phyloP scores from a whole-genome alignment of 2,329 filamentous ascomycete species.

The Lachnellula arida region DNA sequence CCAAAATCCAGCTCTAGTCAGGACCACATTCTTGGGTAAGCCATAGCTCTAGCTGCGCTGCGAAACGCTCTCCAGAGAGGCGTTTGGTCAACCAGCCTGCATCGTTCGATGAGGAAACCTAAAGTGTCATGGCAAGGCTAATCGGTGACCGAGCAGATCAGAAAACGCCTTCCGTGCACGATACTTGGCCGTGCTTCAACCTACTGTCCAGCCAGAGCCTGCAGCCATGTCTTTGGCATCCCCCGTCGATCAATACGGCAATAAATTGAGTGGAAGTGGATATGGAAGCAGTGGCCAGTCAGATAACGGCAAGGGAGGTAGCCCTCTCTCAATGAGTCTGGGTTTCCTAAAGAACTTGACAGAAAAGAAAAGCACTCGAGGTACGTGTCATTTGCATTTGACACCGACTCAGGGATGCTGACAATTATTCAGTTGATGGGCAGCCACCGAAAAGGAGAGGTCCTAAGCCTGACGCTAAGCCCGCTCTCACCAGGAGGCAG shows the following conservation, averaged over 20 bases:
- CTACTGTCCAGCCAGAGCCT: background rate
- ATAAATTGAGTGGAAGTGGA: constrained; percentile 25
- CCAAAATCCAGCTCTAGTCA: constrained; percentile 1
- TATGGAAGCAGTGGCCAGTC: constrained; percentile 30
- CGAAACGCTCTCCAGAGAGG: background rate
- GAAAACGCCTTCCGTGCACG: constrained; percentile 4
- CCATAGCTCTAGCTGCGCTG: constrained; percentile 11
- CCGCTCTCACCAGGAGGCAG: constrained; percentile 84
- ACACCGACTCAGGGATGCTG: background rate
- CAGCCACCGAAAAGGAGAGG: constrained; percentile 84
- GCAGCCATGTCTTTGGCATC: constrained; percentile 26
- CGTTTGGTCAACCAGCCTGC: background rate
- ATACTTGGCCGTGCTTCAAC: background rate
- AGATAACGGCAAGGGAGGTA: constrained; percentile 26
- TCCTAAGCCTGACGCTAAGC: constrained; percentile 94
- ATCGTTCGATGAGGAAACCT: background rate
- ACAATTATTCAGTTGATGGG: constrained; percentile 54
- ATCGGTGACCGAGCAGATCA: constrained; percentile 11
- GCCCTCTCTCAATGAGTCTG: constrained; percentile 43
- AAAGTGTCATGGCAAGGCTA: constrained; percentile 14
- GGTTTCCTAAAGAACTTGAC: constrained; percentile 62
- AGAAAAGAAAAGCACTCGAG: constrained; percentile 75
- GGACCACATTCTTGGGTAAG: constrained; percentile 12
- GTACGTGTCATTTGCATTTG: constrained; percentile 38
- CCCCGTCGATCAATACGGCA: constrained; percentile 27